These are phyloP conservation scores for Magnaporthiopsis poae DNA, from an alignment of 2,329 filamentous ascomycete genomes.

Conservation along the genomic window DNA sequence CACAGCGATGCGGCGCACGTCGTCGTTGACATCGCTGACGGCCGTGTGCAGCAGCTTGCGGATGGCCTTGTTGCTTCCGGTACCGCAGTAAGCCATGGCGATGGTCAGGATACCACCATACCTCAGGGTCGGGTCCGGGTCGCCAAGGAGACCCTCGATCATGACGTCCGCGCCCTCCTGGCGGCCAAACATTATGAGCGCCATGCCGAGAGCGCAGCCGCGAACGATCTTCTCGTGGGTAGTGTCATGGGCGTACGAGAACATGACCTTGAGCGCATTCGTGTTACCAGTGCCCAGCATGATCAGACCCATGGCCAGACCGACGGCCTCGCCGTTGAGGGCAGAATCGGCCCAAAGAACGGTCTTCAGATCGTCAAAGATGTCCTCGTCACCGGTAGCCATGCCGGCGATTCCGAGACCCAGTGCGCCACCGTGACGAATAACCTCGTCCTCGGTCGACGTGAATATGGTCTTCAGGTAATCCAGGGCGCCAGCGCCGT, in stretches of 20 bases:
- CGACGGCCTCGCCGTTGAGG: conserved; percentile 92
- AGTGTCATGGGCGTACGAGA: conserved; percentile 92
- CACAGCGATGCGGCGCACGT: conserved; percentile 88
- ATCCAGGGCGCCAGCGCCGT: conserved; percentile 78
- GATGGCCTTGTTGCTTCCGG: conserved; percentile 96
- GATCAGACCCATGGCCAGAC: conserved; percentile 90
- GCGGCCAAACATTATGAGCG: conserved; percentile 92
- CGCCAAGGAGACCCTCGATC: conserved; percentile 84
- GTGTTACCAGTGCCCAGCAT: conserved; percentile 98
- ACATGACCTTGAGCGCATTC: conserved; percentile 90
- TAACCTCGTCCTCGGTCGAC: conserved; percentile 75
- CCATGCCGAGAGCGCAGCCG: conserved; percentile 90
- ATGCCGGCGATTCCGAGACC: conserved; percentile 94
- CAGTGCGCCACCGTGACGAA: conserved; percentile 91
- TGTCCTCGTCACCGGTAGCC: conserved; percentile 82
- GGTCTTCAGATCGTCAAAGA: conserved; percentile 82
- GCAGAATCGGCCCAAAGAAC: conserved; percentile 90
- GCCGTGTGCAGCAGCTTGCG: conserved; percentile 90
- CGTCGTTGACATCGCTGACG: conserved; percentile 95
- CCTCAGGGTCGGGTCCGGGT: conserved; percentile 83
- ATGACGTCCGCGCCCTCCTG: conserved; percentile 91
- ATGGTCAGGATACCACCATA: conserved; percentile 99
- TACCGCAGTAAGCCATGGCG: conserved; percentile 91
- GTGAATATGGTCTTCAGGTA: conserved; percentile 69
- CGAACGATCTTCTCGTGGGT: conserved; percentile 98